Conservation (phyloP, 805 yeast species). For the Saturnispora serradocipensis region DNA sequence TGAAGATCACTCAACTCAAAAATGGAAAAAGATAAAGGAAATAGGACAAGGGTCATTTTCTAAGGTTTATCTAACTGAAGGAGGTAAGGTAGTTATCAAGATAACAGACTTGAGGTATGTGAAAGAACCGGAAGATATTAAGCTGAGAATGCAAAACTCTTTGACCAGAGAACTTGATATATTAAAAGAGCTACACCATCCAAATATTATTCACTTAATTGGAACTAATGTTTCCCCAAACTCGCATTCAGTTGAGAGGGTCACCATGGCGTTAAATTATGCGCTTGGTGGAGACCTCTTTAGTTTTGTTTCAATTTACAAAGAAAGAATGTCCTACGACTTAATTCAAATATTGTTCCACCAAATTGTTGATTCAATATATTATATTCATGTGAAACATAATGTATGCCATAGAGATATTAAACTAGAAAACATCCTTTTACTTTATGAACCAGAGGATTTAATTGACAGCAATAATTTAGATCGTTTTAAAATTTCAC, state of each 20-base stretch:
- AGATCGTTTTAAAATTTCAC: conserved; percentile 8
- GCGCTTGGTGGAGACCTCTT: conserved; percentile 83
- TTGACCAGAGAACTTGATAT: conserved; percentile 68
- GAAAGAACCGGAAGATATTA: conserved; percentile 28
- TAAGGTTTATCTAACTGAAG: conserved; percentile 42
- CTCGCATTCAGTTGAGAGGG: conserved; percentile 9
- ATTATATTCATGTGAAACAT: conserved; percentile 55
- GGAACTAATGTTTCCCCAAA: conserved; percentile 31
- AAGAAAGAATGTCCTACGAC: conserved; percentile 36
- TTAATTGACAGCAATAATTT: conserved; percentile 15
- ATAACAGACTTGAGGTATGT: conserved; percentile 28
- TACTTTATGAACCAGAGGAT: conserved; percentile 29
- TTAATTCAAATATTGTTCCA: conserved; percentile 55
- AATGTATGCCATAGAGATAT: conserved; percentile 83
- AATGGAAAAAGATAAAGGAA: conserved; percentile 29
- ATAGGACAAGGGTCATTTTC: conserved; percentile 68
- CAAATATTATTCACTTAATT: conserved; percentile 55
- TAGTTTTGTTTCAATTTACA: conserved; percentile 42
- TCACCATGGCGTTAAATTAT: conserved; percentile 57
- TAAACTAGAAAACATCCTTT: conserved; percentile 76
- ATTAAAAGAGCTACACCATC: conserved; percentile 49
- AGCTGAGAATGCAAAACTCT: conserved; percentile 50
- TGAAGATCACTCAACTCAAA: conserved; percentile 10
- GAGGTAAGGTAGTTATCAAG: conserved; percentile 58
- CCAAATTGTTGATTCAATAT: conserved; percentile 62